A percentile compares a stretch with the other conserved stretches of the same genome.
These are phyloP conservation scores for Teratosphaeria gauchensis DNA, from an alignment of 2,329 filamentous ascomycete species.

Conservation along the genomic window DNA sequence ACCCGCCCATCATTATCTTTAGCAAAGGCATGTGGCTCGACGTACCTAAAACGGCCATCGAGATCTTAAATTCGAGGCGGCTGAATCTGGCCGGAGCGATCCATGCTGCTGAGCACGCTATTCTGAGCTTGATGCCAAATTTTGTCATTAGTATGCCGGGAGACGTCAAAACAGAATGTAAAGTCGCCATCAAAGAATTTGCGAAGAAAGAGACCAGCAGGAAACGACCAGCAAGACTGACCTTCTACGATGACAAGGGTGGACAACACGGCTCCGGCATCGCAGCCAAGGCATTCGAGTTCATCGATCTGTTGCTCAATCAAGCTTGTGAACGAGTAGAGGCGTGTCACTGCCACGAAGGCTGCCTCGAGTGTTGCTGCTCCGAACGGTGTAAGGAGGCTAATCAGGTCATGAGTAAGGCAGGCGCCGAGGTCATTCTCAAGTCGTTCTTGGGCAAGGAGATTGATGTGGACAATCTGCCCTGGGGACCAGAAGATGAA, in stretches of 20 bases:
- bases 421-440: conserved; percentile 71
- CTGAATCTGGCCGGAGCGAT: conserved; percentile 83
- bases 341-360: conserved; percentile 64
- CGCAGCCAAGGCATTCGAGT: conserved; percentile 87
- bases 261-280: conserved; percentile 76
- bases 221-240: conserved; percentile 78
- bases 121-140: conserved; percentile 78
- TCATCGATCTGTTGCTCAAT: conserved; percentile 66
- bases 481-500: conserved; percentile 70
- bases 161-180: conserved; percentile 91
- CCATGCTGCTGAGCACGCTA: conserved; percentile 86
- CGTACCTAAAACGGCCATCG: conserved; percentile 67
- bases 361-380: conserved; percentile 85
- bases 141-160: conserved; percentile 85
- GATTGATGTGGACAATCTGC: conserved; percentile 73
- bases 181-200: conserved; percentile 80
- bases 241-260: conserved; percentile 92
- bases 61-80: conserved; percentile 62
- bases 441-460: conserved; percentile 64
- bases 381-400: conserved; percentile 74
- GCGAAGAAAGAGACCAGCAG: conserved; percentile 57
- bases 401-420: conserved; percentile 91
- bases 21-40: conserved; percentile 95
- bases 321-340: conserved; percentile 71
- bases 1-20: conserved; percentile 75